phyloP scores from a whole-genome alignment of 768 basidiomycete genomes.

The Podaxis sp. region DNA sequence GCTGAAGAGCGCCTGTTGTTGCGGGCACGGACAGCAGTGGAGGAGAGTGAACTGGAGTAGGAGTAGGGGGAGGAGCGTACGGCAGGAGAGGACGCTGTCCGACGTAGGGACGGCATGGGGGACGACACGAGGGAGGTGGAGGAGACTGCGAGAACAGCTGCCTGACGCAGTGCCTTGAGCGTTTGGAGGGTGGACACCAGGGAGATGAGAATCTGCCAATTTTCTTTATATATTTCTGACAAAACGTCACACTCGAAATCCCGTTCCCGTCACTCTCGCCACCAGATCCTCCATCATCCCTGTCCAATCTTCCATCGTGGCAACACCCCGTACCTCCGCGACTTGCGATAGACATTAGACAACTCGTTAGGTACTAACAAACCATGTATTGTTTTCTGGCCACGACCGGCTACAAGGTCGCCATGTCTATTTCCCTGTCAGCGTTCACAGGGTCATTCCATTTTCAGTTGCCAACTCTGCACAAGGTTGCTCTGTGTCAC shows the following conservation, averaged over 20 bases:
- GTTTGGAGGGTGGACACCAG: constrained; percentile 32
- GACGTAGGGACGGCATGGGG: constrained; percentile 76
- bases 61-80: constrained; percentile 73
- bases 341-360: background rate
- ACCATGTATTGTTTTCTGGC: background rate
- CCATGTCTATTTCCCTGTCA: constrained; percentile 10
- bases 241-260: constrained; percentile 29
- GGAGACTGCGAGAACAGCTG: constrained; percentile 37
- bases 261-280: constrained; percentile 22
- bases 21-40: constrained; percentile 34
- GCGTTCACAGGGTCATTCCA: constrained; percentile 23
- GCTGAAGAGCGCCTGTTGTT: constrained; percentile 65
- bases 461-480: constrained; percentile 17
- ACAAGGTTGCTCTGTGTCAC: constrained; percentile 9
- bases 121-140: constrained; percentile 18
- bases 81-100: constrained; percentile 66
- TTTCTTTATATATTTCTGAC: constrained; percentile 44
- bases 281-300: constrained; percentile 21
- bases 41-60: constrained; percentile 33
- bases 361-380: background rate
- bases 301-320: constrained; percentile 18
- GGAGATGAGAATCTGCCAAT: constrained; percentile 30
- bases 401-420: constrained; percentile 11
- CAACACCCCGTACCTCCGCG: constrained; percentile 4
- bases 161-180: constrained; percentile 48